Conservation (phyloP, 2,329 filamentous ascomycete genomes). For the Pyrenochaeta sp. region DNA sequence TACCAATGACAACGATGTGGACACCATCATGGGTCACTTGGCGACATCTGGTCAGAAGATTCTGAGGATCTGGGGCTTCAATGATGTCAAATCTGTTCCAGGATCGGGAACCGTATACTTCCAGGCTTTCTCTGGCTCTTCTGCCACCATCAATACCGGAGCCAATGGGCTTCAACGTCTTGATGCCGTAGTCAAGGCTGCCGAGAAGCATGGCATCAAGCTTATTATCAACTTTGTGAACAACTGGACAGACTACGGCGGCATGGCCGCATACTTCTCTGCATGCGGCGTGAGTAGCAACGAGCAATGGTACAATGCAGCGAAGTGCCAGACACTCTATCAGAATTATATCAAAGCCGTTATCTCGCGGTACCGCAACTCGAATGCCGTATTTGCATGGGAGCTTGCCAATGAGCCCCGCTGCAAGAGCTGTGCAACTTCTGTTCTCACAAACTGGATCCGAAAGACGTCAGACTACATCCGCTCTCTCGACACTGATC, state of each 20-base stretch:
- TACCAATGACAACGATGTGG: slow-evolving; percentile 63
- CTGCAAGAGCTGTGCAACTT: slow-evolving; percentile 66
- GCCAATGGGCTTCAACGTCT: slow-evolving; percentile 68
- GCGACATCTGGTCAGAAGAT: slow-evolving; percentile 62
- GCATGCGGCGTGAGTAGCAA: slow-evolving; percentile 61
- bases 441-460: slow-evolving; percentile 68
- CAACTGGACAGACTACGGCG: slow-evolving; percentile 74
- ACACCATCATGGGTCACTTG: slow-evolving; percentile 57
- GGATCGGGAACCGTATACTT: slow-evolving; percentile 60
- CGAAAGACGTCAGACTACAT: slow-evolving; percentile 65
- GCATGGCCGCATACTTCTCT: slow-evolving; percentile 65
- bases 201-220: slow-evolving; percentile 67
- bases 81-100: slow-evolving; percentile 60
- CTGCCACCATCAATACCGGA: slow-evolving; percentile 68
- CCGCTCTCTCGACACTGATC: slow-evolving; percentile 66
- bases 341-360: slow-evolving; percentile 67
- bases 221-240: slow-evolving; percentile 73
- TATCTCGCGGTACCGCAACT: slow-evolving; percentile 66
- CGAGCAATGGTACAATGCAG: slow-evolving; percentile 65
- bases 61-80: slow-evolving; percentile 69
- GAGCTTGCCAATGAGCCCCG: slow-evolving; percentile 72
- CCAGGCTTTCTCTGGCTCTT: slow-evolving; percentile 59
- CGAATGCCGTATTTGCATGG: slow-evolving; percentile 70
- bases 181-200: slow-evolving; percentile 68
- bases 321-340: slow-evolving; percentile 60